Conservation (phyloP, 768 basidiomycete species). For the Mycena rosella region DNA sequence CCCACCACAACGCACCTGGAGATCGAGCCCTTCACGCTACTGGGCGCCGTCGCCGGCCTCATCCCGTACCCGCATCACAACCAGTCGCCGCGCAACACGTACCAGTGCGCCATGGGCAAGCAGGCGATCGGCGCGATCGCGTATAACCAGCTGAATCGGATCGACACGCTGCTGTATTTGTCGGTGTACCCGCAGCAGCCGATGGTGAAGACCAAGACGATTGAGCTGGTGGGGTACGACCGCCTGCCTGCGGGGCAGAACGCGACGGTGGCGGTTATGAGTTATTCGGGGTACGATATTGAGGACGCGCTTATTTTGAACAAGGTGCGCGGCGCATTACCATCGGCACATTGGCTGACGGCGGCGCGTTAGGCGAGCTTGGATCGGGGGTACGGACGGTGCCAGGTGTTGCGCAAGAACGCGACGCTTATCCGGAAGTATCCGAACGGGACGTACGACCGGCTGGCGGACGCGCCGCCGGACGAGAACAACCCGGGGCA, state of each 20-base stretch:
- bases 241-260: constrained; percentile 98
- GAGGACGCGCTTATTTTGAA: constrained; percentile 98
- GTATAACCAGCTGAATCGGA: constrained; percentile 97
- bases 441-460: constrained; percentile 98
- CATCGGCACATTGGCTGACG: constrained; percentile 17
- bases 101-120: constrained; percentile 99
- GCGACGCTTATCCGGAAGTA: constrained; percentile 95
- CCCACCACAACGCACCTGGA: constrained; percentile 93
- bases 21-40: constrained; percentile 97
- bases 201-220: constrained; percentile 99
- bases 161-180: constrained; percentile 98
- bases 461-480: constrained; percentile 90
- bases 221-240: constrained; percentile 97
- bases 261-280: constrained; percentile 99
- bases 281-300: constrained; percentile 99
- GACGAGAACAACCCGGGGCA: constrained; percentile 79
- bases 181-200: constrained; percentile 99
- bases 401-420: constrained; percentile 97
- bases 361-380: constrained; percentile 81
- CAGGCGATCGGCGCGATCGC: constrained; percentile 99
- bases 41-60: constrained; percentile 97
- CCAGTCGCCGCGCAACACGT: constrained; percentile 98
- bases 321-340: constrained; percentile 61
- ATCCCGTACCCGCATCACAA: constrained; percentile 99
- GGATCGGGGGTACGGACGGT: constrained; percentile 97